A percentile compares a stretch with the other conserved stretches of the same genome.
Evolutionary conservation across 192 early-diverging fungal species (phyloP).

Genomic region (Helicostylum pulchrum): DNA sequence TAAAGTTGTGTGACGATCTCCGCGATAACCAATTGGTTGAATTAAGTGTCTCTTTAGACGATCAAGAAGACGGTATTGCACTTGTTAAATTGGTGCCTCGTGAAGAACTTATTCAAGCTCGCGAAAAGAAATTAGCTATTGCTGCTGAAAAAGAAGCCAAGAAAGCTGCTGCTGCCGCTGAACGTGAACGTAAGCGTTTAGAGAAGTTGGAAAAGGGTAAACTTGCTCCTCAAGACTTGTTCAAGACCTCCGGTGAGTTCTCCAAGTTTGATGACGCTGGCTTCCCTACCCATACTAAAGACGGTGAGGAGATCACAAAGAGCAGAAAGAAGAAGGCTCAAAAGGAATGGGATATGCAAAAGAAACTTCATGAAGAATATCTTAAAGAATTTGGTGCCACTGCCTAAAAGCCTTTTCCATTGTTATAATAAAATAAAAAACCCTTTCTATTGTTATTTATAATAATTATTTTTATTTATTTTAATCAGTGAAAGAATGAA

Average conservation of each 20-base stretch:
- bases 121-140: slow-evolving; percentile 63
- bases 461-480: too few relatives aligned
- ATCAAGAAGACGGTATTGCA: slow-evolving; percentile 91
- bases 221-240: slow-evolving; percentile 76
- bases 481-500: too few relatives aligned
- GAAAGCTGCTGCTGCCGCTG: slow-evolving; percentile 59
- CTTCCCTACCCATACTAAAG: slow-evolving; percentile 79
- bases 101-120: slow-evolving; percentile 60
- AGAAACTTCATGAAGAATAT: slow-evolving; percentile 87
- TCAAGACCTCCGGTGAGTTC: slow-evolving; percentile 65
- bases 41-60: slow-evolving; percentile 89
- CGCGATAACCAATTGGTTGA: slow-evolving; percentile 86
- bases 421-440: too few relatives aligned
- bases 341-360: slow-evolving; percentile 84
- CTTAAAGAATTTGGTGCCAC: slow-evolving; percentile 34
- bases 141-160: slow-evolving; percentile 59
- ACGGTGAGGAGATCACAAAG: slow-evolving; percentile 83
- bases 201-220: slow-evolving; percentile 78
- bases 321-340: slow-evolving; percentile 81
- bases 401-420: too few relatives aligned
- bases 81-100: slow-evolving; percentile 88
- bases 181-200: slow-evolving; percentile 60
- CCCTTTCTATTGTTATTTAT: too few relatives aligned
- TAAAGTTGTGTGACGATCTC: slow-evolving; percentile 80
- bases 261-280: slow-evolving; percentile 81